Evolutionary conservation across 2,329 filamentous ascomycete species (phyloP).

Genomic region (Fusarium lyarnte): DNA sequence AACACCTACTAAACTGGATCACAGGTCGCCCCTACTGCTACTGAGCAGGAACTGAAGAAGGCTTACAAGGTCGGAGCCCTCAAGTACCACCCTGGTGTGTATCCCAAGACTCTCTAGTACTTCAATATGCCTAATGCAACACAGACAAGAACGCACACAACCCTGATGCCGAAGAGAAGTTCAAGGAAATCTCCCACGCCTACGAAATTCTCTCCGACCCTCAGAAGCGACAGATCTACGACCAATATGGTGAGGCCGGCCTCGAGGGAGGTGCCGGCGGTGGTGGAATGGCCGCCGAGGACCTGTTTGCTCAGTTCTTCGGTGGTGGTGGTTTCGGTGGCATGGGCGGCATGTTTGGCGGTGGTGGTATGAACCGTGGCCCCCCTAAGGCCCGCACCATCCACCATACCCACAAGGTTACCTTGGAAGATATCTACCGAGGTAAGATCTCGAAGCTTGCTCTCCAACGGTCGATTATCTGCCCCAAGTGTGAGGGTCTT

Average conservation of each 20-base stretch:
- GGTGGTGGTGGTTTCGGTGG: conserved; percentile 67
- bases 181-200: conserved; percentile 96
- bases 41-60: conserved; percentile 89
- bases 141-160: conserved; percentile 96
- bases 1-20: conserved; percentile 29
- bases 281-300: conserved; percentile 92
- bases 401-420: conserved; percentile 98
- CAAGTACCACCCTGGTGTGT: conserved; percentile 84
- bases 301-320: conserved; percentile 97
- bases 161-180: conserved; percentile 93
- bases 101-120: background rate
- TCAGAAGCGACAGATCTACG: conserved; percentile 91
- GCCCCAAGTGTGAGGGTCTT: conserved; percentile 90
- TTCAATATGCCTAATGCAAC: conserved; percentile 24
- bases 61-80: conserved; percentile 86
- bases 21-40: conserved; percentile 80
- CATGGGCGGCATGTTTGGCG: conserved; percentile 80
- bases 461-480: conserved; percentile 96
- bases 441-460: conserved; percentile 98
- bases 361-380: conserved; percentile 74
- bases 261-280: conserved; percentile 86
- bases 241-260: conserved; percentile 97
- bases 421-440: conserved; percentile 96
- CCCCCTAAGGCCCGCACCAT: conserved; percentile 93
- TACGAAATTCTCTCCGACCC: conserved; percentile 95